phyloP scores from a whole-genome alignment of 2,329 filamentous ascomycete genomes.

The Ilyonectria destructans region DNA sequence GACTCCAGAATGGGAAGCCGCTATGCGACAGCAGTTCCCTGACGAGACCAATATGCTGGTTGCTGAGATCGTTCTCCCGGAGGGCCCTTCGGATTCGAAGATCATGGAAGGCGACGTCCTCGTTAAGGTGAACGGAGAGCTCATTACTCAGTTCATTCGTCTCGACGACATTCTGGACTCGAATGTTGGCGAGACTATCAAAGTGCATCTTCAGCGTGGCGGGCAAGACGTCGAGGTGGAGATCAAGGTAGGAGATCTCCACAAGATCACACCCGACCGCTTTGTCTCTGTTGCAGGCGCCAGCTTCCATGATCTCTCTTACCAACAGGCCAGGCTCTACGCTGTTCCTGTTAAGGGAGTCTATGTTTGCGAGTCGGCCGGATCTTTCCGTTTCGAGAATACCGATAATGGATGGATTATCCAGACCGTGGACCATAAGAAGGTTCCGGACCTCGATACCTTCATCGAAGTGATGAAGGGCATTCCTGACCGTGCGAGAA shows the following conservation, averaged over 20 bases:
- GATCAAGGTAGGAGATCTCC: constrained; percentile 88
- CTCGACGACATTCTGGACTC: constrained; percentile 94
- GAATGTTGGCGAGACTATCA: constrained; percentile 84
- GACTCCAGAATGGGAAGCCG: constrained; percentile 87
- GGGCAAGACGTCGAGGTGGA: constrained; percentile 90
- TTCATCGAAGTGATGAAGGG: constrained; percentile 93
- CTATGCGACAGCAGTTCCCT: constrained; percentile 86
- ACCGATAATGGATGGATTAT: constrained; percentile 95
- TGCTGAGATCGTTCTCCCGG: constrained; percentile 93
- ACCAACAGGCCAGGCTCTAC: constrained; percentile 97
- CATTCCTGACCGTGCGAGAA: constrained; percentile 86
- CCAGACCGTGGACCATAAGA: constrained; percentile 92
- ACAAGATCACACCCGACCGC: constrained; percentile 94
- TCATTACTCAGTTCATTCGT: constrained; percentile 93
- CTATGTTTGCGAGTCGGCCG: constrained; percentile 94
- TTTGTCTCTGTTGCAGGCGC: constrained; percentile 96
- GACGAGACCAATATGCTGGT: constrained; percentile 98
- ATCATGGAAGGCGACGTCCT: constrained; percentile 96
- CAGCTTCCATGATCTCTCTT: constrained; percentile 96
- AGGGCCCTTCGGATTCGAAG: constrained; percentile 89
- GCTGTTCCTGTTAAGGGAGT: constrained; percentile 94
- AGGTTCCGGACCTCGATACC: constrained; percentile 87
- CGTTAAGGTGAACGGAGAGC: constrained; percentile 92
- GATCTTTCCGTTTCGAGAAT: constrained; percentile 95
- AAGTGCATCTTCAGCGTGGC: constrained; percentile 88